Base-by-base conservation (phyloP, 1,284 basidiomycete genomes). In the Mycena sp. region DNA sequence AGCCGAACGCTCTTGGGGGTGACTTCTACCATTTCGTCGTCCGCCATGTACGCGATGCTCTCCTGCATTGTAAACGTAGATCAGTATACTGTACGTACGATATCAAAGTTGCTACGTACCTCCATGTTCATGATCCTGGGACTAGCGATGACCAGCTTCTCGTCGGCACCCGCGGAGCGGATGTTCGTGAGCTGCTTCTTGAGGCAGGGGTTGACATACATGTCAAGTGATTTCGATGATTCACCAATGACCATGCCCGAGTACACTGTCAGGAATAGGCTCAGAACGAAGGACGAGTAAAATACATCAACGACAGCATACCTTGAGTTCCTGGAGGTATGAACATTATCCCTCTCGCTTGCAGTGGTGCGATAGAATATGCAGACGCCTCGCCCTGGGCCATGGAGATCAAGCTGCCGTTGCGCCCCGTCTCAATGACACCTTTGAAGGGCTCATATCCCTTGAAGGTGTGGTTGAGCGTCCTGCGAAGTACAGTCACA, bases 181-280 rank as follows among this genome's bases (percentile, higher is more conserved):
- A 83, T 78, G 70, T 83, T 82, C 6, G 81, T 83, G 16, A 83
- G 72, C 65, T 81, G 80, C 64, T 82, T 83, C 66, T 82, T 82
- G 61, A 80, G 67, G 56, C 77, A 79, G 0, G 81, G 81, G 67
- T 83, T 82, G 17, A 82, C 66, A 56, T 80, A 80, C 25, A 83
- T 69, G 61, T 82, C 80, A 25, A 78, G 74, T 1, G 78, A 56
- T 68, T 81, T 81, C n/a, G 77, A 78, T 17, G 78, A 79, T 73
- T 83, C 81, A 46, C 81, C 81, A 50, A 83, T 79, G 38, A 83
- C 80, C 81, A 83, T 82, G 17, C 81, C 81, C 2, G 81, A 77
- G 68, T 83, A 83, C 26, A 82, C 80, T 81, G 56, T 1, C 9
- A 55, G 23, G 19, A 14, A 59, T 40, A 60, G 37, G 57, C 38